phyloP scores from a whole-genome alignment of 2,329 filamentous ascomycete species.

The Ophiostoma populinum region DNA sequence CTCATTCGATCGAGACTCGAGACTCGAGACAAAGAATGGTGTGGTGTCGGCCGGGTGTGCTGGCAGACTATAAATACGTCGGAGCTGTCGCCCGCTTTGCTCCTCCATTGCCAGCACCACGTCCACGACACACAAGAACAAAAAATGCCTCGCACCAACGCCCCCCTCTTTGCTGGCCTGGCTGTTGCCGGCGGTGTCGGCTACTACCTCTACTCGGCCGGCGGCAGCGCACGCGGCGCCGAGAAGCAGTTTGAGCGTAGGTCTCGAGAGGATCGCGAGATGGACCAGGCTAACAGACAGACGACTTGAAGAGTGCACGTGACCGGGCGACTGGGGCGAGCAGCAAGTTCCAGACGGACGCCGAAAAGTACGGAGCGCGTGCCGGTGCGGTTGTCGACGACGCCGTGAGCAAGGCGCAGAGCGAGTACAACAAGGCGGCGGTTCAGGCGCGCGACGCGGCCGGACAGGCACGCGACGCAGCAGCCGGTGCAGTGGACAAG shows the following conservation, averaged over 20 bases:
- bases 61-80: too few species aligned
- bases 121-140: slow-evolving; percentile 1
- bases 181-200: slow-evolving; percentile 51
- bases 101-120: background rate
- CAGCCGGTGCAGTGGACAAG: slow-evolving; percentile 67
- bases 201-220: slow-evolving; percentile 84
- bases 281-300: slow-evolving; percentile 25
- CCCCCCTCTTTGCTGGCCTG: slow-evolving; percentile 37
- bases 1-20: too few species aligned
- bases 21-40: too few species aligned
- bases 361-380: slow-evolving; percentile 40
- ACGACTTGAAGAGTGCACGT: slow-evolving; percentile 56
- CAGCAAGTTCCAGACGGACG: slow-evolving; percentile 48
- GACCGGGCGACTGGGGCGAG: slow-evolving; percentile 48
- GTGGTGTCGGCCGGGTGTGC: too few species aligned
- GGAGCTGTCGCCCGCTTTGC: too few species aligned
- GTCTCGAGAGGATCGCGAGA: too few species aligned
- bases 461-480: slow-evolving; percentile 46
- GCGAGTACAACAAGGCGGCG: slow-evolving; percentile 21
- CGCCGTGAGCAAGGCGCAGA: slow-evolving; percentile 49
- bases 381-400: slow-evolving; percentile 51
- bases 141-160: slow-evolving; percentile 29
- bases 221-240: slow-evolving; percentile 66
- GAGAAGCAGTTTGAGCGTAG: slow-evolving; percentile 73
- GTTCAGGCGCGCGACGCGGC: slow-evolving; percentile 43